phyloP scores from a whole-genome alignment of 106 monocot species.

The Amphibolis antarctica region DNA sequence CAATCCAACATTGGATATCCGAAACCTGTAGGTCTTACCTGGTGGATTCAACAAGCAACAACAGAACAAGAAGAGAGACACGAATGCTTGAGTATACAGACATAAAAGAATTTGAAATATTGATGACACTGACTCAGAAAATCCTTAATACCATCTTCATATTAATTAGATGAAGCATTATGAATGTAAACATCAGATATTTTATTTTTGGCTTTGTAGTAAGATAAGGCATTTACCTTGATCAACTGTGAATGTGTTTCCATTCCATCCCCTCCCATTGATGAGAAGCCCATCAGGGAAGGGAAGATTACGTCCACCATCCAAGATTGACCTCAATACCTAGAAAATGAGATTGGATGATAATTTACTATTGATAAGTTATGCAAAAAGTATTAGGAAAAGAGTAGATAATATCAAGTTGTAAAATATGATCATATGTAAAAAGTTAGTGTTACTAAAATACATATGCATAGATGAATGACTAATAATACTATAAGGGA shows the following conservation, averaged over 20 bases:
- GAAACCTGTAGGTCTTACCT: slow-evolving; percentile 40
- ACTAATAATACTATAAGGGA: no score
- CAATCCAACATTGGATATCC: slow-evolving; percentile 37
- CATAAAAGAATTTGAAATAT: neutral
- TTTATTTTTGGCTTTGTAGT: neutral
- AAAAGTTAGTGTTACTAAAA: no score
- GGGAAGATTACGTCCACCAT: slow-evolving; percentile 33
- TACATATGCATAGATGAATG: no score
- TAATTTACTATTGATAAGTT: neutral
- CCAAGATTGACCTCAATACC: slow-evolving; percentile 30
- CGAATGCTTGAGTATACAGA: neutral
- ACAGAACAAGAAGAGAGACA: neutral
- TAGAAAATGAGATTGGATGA: slow-evolving; percentile 3
- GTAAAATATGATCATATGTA: no score
- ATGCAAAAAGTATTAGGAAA: neutral
- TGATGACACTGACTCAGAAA: neutral
- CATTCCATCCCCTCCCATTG: slow-evolving; percentile 34
- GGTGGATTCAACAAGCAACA: neutral
- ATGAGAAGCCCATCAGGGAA: slow-evolving; percentile 47
- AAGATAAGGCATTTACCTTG: slow-evolving; percentile 21
- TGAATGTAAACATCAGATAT: neutral
- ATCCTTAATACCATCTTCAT: neutral
- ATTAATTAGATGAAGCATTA: neutral
- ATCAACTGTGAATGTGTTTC: slow-evolving; percentile 38
- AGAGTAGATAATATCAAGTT: no score